phyloP scores from a whole-genome alignment of 1,284 basidiomycete species.

The Malassezia arunalokei region DNA sequence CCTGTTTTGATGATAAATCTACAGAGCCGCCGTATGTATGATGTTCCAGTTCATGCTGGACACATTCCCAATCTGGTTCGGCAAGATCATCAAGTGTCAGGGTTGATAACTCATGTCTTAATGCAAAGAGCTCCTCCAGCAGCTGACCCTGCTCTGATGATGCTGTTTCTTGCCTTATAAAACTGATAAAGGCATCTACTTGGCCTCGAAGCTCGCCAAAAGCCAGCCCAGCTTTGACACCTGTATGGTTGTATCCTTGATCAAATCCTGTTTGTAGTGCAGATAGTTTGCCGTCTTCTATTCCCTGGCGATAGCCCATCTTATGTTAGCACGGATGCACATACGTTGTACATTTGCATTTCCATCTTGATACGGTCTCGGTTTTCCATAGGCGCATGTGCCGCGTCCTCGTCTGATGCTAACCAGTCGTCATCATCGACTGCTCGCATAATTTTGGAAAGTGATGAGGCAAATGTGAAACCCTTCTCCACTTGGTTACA shows the following conservation, averaged over 20 bases:
- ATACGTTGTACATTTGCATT: conserved; percentile 14
- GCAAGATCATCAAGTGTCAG: neutral
- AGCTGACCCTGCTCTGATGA: neutral
- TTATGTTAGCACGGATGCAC: conserved; percentile 37
- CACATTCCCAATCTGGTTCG: conserved; percentile 11
- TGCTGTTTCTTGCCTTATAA: neutral
- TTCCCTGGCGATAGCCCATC: conserved; percentile 74
- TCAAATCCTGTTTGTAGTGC: conserved; percentile 69
- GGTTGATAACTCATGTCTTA: neutral
- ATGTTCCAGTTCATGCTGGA: conserved; percentile 6
- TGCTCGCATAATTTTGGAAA: neutral
- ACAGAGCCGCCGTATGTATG: neutral
- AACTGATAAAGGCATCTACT: neutral
- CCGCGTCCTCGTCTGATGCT: conserved; percentile 8
- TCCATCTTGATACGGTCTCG: conserved; percentile 16
- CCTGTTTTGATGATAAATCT: neutral
- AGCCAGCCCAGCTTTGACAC: conserved; percentile 60
- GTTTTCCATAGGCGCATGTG: conserved; percentile 12
- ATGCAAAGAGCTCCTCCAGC: neutral
- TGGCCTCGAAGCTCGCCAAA: conserved; percentile 59
- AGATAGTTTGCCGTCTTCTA: conserved; percentile 65
- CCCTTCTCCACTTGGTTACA: neutral
- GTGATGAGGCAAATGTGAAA: neutral
- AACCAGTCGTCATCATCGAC: conserved; percentile 13
- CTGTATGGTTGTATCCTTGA: conserved; percentile 58